A percentile compares a stretch with the other conserved stretches of the same genome.
Evolutionary conservation across 495 filamentous ascomycete genomes (phyloP).

Genomic region (Haplographium delicatum): DNA sequence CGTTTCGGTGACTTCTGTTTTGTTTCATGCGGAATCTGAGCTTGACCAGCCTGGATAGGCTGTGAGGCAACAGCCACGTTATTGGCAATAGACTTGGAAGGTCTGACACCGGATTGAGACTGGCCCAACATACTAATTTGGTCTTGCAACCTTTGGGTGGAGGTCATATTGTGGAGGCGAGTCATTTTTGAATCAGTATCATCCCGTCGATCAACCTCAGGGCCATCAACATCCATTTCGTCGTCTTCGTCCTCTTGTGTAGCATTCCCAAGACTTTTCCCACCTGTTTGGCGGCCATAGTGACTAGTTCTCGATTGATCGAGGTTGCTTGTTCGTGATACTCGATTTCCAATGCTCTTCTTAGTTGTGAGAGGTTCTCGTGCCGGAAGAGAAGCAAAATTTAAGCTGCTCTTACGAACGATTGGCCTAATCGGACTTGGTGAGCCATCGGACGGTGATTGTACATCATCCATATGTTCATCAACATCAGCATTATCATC

Average conservation of each 20-base stretch:
- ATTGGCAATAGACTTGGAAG: constrained; percentile 62
- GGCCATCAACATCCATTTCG: constrained; percentile 51
- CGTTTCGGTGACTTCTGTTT: constrained; percentile 4
- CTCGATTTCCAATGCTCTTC: constrained; percentile 67
- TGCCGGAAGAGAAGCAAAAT: constrained; percentile 85
- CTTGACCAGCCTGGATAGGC: constrained; percentile 3
- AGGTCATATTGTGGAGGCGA: constrained; percentile 75
- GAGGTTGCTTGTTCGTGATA: constrained; percentile 73
- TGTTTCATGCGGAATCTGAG: constrained; percentile 1
- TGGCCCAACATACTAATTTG: constrained; percentile 92
- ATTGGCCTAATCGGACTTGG: constrained; percentile 31
- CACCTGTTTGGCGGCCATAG: constrained; percentile 57
- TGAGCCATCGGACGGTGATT: constrained; percentile 39
- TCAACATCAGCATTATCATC: constrained; percentile 2
- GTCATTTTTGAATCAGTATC: constrained; percentile 32
- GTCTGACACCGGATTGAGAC: constrained; percentile 53
- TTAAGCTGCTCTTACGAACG: constrained; percentile 87
- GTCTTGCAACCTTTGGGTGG: constrained; percentile 85
- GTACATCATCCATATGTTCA: constrained; percentile 20
- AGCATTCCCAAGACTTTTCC: constrained; percentile 38
- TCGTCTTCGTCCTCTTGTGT: constrained; percentile 46
- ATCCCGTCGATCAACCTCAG: constrained; percentile 30
- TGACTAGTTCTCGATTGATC: constrained; percentile 63
- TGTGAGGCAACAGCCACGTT: constrained; percentile 31
- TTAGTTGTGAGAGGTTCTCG: constrained; percentile 80